A percentile compares a stretch with the other conserved stretches of the same genome.
Conservation (phyloP, 1,284 basidiomycete genomes). For the Phenoliferia sp. region DNA sequence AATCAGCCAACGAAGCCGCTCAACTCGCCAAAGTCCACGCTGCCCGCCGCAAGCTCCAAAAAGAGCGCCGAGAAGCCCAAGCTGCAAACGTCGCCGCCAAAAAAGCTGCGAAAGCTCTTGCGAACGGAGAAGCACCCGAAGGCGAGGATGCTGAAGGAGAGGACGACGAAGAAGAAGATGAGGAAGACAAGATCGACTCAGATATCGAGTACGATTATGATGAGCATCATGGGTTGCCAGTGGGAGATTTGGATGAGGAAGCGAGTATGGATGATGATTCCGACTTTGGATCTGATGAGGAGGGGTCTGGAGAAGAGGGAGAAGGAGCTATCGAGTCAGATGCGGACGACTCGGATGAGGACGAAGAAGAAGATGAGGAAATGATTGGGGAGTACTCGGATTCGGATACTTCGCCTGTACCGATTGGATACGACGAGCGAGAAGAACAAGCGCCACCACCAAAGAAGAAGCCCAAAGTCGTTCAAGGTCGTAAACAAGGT, state of each 20-base stretch:
- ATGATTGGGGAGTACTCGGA: slow-evolving; percentile 14
- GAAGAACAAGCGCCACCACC: background rate
- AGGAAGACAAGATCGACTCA: slow-evolving; percentile 53
- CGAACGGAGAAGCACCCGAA: slow-evolving; percentile 33
- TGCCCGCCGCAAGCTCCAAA: slow-evolving; percentile 65
- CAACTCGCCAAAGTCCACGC: slow-evolving; percentile 67
- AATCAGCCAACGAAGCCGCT: slow-evolving; percentile 51
- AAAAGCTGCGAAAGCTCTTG: slow-evolving; percentile 51
- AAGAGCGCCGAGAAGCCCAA: slow-evolving; percentile 75
- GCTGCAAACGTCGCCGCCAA: slow-evolving; percentile 80
- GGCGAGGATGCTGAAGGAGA: slow-evolving; percentile 42
- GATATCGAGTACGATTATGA: slow-evolving; percentile 44
- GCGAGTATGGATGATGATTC: slow-evolving; percentile 16
- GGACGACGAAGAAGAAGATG: slow-evolving; percentile 44
- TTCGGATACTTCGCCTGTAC: slow-evolving; percentile 23
- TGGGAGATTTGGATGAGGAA: slow-evolving; percentile 21
- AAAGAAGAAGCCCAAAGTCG: slow-evolving; percentile 10
- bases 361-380: slow-evolving; percentile 15
- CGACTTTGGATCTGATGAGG: slow-evolving; percentile 13
- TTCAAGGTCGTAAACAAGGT: slow-evolving; percentile 5
- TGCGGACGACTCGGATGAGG: slow-evolving; percentile 22
- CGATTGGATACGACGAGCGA: slow-evolving; percentile 7
- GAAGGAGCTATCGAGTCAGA: slow-evolving; percentile 19
- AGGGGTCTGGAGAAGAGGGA: slow-evolving; percentile 15
- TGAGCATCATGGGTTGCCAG: slow-evolving; percentile 39